Evolutionary conservation across 768 basidiomycete genomes (phyloP).

Genomic region (Tulasnella sp.): DNA sequence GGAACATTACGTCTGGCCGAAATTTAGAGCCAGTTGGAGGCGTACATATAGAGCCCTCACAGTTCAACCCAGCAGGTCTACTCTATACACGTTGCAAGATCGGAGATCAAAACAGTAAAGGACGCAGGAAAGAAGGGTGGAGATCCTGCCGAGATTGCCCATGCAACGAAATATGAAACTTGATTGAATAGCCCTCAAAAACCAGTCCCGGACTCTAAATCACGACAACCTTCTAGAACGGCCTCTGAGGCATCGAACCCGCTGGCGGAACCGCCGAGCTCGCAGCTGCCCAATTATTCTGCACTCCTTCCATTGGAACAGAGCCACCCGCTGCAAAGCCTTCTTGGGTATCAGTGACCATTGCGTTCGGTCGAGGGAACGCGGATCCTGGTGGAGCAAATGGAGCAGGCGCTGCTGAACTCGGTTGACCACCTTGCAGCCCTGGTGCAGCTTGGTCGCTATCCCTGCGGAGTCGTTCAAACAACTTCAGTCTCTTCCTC

Average conservation of each 20-base stretch:
- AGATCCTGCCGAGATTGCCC: too few relatives aligned
- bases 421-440: background rate
- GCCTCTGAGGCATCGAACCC: background rate
- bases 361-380: background rate
- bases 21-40: too few relatives aligned
- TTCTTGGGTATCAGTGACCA: background rate
- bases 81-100: too few relatives aligned
- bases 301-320: background rate
- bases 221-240: background rate
- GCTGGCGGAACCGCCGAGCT: slow-evolving; percentile 7
- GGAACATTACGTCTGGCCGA: too few relatives aligned
- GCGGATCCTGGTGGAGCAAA: slow-evolving; percentile 4
- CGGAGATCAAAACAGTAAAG: too few relatives aligned
- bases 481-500: background rate
- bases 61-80: too few relatives aligned
- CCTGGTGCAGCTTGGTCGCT: background rate
- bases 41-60: too few relatives aligned
- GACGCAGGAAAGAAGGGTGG: too few relatives aligned
- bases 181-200: too few relatives aligned
- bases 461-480: background rate
- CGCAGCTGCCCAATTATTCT: background rate
- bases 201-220: too few relatives aligned
- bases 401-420: background rate
- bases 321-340: background rate
- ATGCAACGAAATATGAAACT: too few relatives aligned